Conservation (phyloP, 345 rosid species). For the Acer negundo region DNA sequence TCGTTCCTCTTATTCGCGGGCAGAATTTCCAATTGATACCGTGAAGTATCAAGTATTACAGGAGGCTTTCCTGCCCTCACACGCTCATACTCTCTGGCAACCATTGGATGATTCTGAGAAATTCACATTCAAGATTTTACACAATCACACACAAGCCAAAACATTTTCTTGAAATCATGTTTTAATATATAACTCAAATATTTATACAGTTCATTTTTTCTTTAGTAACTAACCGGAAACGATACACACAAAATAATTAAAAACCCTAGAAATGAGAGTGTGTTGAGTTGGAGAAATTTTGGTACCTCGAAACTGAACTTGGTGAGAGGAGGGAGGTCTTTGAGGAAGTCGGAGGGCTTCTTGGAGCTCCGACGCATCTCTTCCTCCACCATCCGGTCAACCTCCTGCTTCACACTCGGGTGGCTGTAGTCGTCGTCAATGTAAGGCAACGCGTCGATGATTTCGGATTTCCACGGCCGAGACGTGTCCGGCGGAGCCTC, state of each 20-base stretch:
- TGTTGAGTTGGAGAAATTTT: neutral
- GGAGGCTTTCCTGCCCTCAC: slow-evolving; percentile 96
- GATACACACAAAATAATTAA: neutral
- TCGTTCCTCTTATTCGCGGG: slow-evolving; percentile 69
- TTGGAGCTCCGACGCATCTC: slow-evolving; percentile 94
- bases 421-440: slow-evolving; percentile 91
- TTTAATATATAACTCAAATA: neutral
- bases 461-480: slow-evolving; percentile 81
- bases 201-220: too few species aligned
- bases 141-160: neutral
- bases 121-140: slow-evolving; percentile 21
- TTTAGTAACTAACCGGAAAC: too few species aligned
- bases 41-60: slow-evolving; percentile 63
- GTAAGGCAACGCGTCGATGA: slow-evolving; percentile 90
- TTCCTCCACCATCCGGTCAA: slow-evolving; percentile 85
- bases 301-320: slow-evolving; percentile 70
- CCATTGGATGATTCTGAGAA: slow-evolving; percentile 76
- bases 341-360: slow-evolving; percentile 89
- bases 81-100: slow-evolving; percentile 90
- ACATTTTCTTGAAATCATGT: neutral
- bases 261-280: neutral
- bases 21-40: slow-evolving; percentile 73
- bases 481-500: slow-evolving; percentile 67
- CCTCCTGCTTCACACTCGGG: slow-evolving; percentile 75
- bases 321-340: slow-evolving; percentile 75